phyloP scores from a whole-genome alignment of 768 basidiomycete genomes.

The Trichaptum fuscoviolaceum region DNA sequence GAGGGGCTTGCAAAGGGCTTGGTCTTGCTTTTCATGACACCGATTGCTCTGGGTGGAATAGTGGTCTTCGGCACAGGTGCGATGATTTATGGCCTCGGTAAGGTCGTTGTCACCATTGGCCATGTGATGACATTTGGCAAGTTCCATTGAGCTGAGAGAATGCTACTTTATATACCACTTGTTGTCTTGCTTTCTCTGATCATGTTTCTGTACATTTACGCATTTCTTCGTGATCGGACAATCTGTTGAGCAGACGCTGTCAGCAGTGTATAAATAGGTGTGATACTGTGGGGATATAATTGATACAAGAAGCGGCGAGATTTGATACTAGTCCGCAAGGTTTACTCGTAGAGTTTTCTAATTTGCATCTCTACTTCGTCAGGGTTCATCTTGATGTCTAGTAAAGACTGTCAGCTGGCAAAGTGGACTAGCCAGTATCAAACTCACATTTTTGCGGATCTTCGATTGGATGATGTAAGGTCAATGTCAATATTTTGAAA shows the following conservation, averaged over 20 bases:
- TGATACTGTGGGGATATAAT: neutral
- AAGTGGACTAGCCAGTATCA: slow-evolving; percentile 1
- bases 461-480: slow-evolving; percentile 21
- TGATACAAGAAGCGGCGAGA: neutral
- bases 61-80: neutral
- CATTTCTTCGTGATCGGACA: neutral
- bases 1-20: slow-evolving; percentile 2
- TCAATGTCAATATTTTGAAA: neutral
- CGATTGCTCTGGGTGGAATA: neutral
- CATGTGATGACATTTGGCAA: slow-evolving; percentile 3
- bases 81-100: neutral
- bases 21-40: neutral
- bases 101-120: neutral
- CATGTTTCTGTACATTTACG: neutral
- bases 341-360: slow-evolving; percentile 24
- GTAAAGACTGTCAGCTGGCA: slow-evolving; percentile 15
- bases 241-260: neutral
- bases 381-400: slow-evolving; percentile 74
- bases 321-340: neutral
- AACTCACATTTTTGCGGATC: slow-evolving; percentile 69
- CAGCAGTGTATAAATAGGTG: neutral
- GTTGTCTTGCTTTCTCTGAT: neutral
- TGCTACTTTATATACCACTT: neutral
- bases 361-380: slow-evolving; percentile 73
- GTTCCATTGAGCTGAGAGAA: neutral